Evolutionary conservation across 2,329 filamentous ascomycete genomes (phyloP), one percentile per base, ranked within the genome.

Genomic region (Lecanicillium sp.): DNA sequence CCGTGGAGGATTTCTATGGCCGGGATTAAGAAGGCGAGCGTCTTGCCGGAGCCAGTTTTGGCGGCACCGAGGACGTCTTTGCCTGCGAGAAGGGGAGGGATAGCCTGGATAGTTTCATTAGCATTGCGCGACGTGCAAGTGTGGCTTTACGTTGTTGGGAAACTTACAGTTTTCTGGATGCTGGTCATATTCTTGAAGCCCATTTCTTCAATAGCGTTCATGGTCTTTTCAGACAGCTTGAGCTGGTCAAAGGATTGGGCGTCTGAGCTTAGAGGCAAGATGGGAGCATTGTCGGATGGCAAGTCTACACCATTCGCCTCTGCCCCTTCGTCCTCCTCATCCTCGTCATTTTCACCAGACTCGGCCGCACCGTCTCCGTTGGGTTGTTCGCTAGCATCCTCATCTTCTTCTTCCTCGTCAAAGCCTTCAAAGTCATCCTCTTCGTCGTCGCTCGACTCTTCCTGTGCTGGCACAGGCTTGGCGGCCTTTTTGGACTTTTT

Each of bases 41-140:
- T 98, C 70, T 98, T 98, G 57, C 92, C 92, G 16, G 86, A 94
- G 31, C 89, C 89, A 3, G 89, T 95, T 71, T 96, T 96, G 36
- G 92, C 92, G 22, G 90, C 90, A 52, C 92, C 92, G 32, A 98
- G 75, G 16, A 96, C 85, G 65, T 96, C 90, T 56, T 84, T 81
- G 46, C 92, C 92, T 30, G 89, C 87, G 43, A 96, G 70, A 33
- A 94, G 70, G 15, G 89, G 88, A 4, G 90, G 89, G 40, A 96
- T 95, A 11, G 83, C 83, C 56, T 58, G 32, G n/a, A 20, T 17
- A n/a, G 11, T 30, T n/a, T 32, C 19, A 28, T 42, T 35, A 38
- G 40, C 28, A 27, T 15, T 16, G 3, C 13, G 29, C 1, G 13
- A 22, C 9, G 29, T 28, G 13, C 8, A 8, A 28, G 25, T 28